Evolutionary conservation across 2,329 filamentous ascomycete genomes (phyloP), one percentile per base, ranked within the genome.

Genomic region (Colletotrichum sp.): DNA sequence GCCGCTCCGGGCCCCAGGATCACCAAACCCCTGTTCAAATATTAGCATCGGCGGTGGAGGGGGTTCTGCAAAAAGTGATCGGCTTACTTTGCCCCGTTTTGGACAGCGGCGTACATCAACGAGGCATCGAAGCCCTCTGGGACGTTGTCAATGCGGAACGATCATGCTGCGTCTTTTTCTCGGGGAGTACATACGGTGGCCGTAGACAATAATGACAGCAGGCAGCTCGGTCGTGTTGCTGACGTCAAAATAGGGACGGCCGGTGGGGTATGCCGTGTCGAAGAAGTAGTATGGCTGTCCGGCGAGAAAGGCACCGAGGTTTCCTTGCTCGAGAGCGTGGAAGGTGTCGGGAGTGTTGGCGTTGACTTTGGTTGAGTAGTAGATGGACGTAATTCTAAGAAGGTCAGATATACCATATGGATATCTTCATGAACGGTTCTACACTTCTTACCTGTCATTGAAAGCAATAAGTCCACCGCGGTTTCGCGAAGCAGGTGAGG

Each of bases 211-310:
- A 75, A 88, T 85, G 13, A 89, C 87, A 18, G 86, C 82, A 0
- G 88, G 87, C 5, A 90, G 83, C 10, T 81, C 79, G 1, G 82
- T 84, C 2, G 83, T 78, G 26, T 83, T 81, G 10, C 78, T 79
- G 10, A 85, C 80, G 72, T 81, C 81, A 79, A 84, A 87, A 24
- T 82, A 79, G 64, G 85, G 79, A 73, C 86, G 83, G 10, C 84
- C 84, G 39, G 85, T 85, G 18, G 89, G 86, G 15, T 82, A 83
- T 0, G 86, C 82, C 0, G 89, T 83, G 5, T 84, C 85, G 76
- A 86, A 91, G 82, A 87, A 91, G 83, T 90, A 91, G 78, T 87
- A 90, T 0, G 89, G 89, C 7, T 87, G 84, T n/a, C 89, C 86
- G 62, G 88, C 88, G 74, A 91, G 86, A 79, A 91, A 87, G 65